These are phyloP conservation scores for Starmera caribaea DNA, from an alignment of 805 yeast species.

Conservation along the genomic window DNA sequence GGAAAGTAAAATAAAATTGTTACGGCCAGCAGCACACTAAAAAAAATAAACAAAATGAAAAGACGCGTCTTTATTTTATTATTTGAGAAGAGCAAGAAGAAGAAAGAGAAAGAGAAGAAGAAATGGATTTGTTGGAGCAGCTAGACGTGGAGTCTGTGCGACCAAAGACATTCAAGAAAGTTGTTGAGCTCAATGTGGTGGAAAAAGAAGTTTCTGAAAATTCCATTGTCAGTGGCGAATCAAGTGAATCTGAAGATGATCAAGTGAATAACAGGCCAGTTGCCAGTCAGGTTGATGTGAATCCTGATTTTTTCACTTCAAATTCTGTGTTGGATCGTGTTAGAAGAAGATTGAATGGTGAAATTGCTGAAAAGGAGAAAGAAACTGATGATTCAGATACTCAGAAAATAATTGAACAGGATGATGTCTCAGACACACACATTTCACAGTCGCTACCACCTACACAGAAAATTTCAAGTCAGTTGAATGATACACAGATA, in stretches of 20 bases:
- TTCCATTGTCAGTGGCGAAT: neutral
- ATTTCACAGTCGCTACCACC: neutral
- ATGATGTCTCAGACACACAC: neutral
- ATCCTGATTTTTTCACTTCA: neutral
- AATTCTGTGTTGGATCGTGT: constrained; percentile 1
- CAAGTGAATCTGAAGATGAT: neutral
- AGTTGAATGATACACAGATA: no score
- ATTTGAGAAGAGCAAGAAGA: no score
- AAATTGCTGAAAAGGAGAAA: neutral
- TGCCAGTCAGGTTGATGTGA: neutral
- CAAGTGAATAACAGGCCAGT: neutral
- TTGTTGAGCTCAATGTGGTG: constrained; percentile 4
- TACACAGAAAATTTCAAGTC: neutral
- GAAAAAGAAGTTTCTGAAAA: neutral
- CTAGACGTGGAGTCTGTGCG: constrained; percentile 10
- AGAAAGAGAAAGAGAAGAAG: no score
- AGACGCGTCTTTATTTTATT: no score
- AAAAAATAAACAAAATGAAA: no score
- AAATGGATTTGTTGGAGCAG: constrained; percentile 15
- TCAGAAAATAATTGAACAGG: neutral
- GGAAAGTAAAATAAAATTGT: no score
- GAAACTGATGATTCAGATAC: neutral
- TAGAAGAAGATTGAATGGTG: constrained; percentile 5
- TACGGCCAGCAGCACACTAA: no score
- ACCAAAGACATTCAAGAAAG: constrained; percentile 13